Percentiles rank a stretch among this genome's conserved stretches.
Evolutionary conservation across 2,329 filamentous ascomycete species (phyloP).

Genomic region (Trichoderma guizhouense): DNA sequence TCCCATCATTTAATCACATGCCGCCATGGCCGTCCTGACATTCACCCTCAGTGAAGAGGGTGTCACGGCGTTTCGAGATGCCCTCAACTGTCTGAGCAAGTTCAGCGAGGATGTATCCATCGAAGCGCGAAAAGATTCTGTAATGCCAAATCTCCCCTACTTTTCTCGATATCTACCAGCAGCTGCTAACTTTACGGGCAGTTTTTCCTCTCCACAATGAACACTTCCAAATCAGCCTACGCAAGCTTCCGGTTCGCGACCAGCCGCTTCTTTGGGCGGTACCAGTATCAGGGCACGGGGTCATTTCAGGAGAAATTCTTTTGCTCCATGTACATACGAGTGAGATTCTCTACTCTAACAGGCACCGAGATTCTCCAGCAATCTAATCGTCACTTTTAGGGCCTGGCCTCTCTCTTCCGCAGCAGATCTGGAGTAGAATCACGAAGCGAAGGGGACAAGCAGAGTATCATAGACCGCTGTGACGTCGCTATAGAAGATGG

Average conservation of each 20-base stretch:
- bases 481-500: constrained; percentile 72
- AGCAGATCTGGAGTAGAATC: constrained; percentile 58
- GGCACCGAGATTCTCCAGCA: background rate
- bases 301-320: constrained; percentile 61
- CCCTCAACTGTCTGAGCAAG: constrained; percentile 70
- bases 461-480: constrained; percentile 69
- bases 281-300: constrained; percentile 58
- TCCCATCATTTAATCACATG: background rate
- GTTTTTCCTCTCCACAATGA: constrained; percentile 72
- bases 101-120: constrained; percentile 77
- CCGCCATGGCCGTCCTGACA: constrained; percentile 58
- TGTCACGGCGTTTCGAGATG: constrained; percentile 67
- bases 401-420: constrained; percentile 73
- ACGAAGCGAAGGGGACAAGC: constrained; percentile 56
- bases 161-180: background rate
- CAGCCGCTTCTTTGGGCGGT: constrained; percentile 68
- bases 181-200: constrained; percentile 29
- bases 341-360: constrained; percentile 26
- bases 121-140: constrained; percentile 67
- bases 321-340: constrained; percentile 71
- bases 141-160: constrained; percentile 30
- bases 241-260: constrained; percentile 67
- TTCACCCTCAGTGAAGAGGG: constrained; percentile 74
- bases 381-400: constrained; percentile 34
- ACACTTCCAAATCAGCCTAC: constrained; percentile 78